Percentiles rank a stretch among this genome's conserved stretches.
phyloP scores from a whole-genome alignment of 1,139 yeast species.

The Hanseniaspora gamundiae region DNA sequence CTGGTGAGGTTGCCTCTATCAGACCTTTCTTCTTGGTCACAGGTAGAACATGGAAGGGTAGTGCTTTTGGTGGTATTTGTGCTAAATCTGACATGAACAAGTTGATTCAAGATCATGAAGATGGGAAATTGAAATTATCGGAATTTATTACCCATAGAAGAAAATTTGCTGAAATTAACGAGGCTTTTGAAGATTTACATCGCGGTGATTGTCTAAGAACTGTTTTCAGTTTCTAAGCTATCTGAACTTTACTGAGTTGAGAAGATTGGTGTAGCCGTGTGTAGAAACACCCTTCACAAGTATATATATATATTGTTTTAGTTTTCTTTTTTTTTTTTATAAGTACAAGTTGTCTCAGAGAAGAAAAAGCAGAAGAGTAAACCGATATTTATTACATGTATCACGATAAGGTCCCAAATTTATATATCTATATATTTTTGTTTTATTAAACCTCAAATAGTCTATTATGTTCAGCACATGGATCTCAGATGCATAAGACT shows the following conservation, averaged over 20 bases:
- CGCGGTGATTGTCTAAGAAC: slow-evolving; percentile 90
- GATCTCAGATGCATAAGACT: no score
- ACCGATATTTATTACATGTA: no score
- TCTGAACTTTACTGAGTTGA: no score
- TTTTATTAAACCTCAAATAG: no score
- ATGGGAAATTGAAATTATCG: slow-evolving; percentile 79
- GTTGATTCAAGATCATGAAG: slow-evolving; percentile 72
- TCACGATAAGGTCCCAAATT: no score
- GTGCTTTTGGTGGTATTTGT: slow-evolving; percentile 97
- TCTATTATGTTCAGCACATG: no score
- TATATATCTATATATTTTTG: no score
- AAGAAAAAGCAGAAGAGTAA: no score
- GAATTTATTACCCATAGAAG: slow-evolving; percentile 91
- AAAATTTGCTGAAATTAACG: slow-evolving; percentile 62
- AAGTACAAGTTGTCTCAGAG: no score
- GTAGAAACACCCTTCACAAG: no score
- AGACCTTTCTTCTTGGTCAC: slow-evolving; percentile 98
- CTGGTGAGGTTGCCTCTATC: slow-evolving; percentile 91
- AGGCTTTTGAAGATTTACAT: slow-evolving; percentile 92
- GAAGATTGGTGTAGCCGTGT: no score
- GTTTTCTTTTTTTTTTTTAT: no score
- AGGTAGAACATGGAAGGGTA: slow-evolving; percentile 97
- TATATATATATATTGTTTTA: slow-evolving; percentile 3
- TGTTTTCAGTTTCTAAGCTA: slow-evolving; percentile 43
- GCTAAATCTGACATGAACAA: slow-evolving; percentile 94